A percentile compares a stretch with the other conserved stretches of the same genome.
Conservation (phyloP, 768 basidiomycete species). For the Clavaria fumosa region DNA sequence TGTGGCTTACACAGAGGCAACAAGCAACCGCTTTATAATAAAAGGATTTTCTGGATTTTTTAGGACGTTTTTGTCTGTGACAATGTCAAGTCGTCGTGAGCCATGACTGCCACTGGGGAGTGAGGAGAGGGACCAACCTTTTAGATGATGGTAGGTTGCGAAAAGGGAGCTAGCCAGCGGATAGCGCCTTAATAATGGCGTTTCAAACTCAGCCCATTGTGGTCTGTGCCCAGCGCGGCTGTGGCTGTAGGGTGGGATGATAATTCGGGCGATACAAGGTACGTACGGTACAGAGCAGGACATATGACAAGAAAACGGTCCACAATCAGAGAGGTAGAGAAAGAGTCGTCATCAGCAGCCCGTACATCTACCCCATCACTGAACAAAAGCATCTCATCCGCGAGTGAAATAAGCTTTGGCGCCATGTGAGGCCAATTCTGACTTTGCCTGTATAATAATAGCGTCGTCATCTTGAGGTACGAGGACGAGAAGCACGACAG, state of each 20-base stretch:
- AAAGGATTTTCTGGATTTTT: slow-evolving; percentile 54
- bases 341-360: no score
- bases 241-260: not conserved
- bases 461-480: no score
- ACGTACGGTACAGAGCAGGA: not conserved
- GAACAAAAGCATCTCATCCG: slow-evolving; percentile 29
- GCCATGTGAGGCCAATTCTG: slow-evolving; percentile 70
- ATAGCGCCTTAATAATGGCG: slow-evolving; percentile 2
- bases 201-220: not conserved
- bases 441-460: slow-evolving; percentile 57
- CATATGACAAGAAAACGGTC: not conserved
- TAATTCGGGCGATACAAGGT: not conserved
- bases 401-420: slow-evolving; percentile 81
- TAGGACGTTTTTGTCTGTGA: slow-evolving; percentile 47
- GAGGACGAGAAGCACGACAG: not conserved
- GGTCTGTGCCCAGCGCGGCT: not conserved
- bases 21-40: slow-evolving; percentile 60
- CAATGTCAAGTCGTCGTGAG: slow-evolving; percentile 9
- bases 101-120: slow-evolving; percentile 6
- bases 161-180: slow-evolving; percentile 34
- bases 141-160: slow-evolving; percentile 56
- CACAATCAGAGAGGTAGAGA: no score
- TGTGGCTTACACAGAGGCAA: slow-evolving; percentile 50
- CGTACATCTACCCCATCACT: no score
- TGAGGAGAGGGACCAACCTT: slow-evolving; percentile 9